Conservation (phyloP, 176 grass and related monocot genomes). For the Poa annua region DNA sequence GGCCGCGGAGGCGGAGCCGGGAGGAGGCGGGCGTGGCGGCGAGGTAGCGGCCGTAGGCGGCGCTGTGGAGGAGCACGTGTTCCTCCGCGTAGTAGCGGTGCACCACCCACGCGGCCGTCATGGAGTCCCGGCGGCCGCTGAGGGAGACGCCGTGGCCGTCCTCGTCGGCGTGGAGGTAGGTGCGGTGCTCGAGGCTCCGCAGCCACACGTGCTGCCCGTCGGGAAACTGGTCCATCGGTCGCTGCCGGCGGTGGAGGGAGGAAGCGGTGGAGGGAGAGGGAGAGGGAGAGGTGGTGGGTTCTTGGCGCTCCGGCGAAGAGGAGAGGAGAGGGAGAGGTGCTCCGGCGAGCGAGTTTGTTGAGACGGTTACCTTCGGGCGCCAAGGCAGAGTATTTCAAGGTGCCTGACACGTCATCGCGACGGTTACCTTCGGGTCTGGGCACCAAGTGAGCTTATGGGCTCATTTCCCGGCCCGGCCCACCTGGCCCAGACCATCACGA, state of each 20-base stretch:
- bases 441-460: background rate
- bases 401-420: background rate
- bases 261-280: background rate
- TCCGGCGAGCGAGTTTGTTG: background rate
- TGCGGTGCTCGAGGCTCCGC: conserved; percentile 15
- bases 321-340: background rate
- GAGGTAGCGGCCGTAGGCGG: conserved; percentile 45
- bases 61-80: conserved; percentile 35
- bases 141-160: conserved; percentile 24
- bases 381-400: conserved; percentile 1
- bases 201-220: conserved; percentile 30
- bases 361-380: conserved; percentile 8
- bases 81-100: background rate
- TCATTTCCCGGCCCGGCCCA: background rate
- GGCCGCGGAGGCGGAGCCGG: background rate
- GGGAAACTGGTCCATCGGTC: conserved; percentile 37
- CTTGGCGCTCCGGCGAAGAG: background rate
- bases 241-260: background rate
- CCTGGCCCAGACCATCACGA: background rate
- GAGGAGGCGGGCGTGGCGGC: background rate
- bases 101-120: conserved; percentile 33
- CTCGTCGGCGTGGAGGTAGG: conserved; percentile 39
- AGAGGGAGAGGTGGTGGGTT: background rate
- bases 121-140: background rate
- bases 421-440: background rate